These are phyloP conservation scores for Alternaria gaisen DNA, from an alignment of 2,329 filamentous ascomycete genomes.

Conservation along the genomic window DNA sequence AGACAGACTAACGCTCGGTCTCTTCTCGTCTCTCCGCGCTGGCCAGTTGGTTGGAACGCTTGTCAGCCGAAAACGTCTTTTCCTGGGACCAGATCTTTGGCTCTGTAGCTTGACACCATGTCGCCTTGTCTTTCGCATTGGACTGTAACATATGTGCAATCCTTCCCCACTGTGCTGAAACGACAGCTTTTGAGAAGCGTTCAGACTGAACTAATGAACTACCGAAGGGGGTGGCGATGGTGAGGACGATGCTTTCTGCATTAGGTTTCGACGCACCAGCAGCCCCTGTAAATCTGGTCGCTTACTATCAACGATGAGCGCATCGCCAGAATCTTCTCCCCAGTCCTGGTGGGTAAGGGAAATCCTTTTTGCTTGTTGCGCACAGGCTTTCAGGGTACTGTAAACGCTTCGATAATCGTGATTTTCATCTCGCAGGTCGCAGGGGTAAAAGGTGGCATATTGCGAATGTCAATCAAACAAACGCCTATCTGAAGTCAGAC, in stretches of 20 bases:
- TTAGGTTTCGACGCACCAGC: conserved; percentile 29
- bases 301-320: conserved; percentile 18
- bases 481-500: conserved; percentile 27
- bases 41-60: conserved; percentile 38
- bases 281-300: conserved; percentile 35
- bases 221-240: conserved; percentile 28
- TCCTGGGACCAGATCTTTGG: conserved; percentile 16
- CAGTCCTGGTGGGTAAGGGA: conserved; percentile 5
- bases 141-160: conserved; percentile 26
- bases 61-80: conserved; percentile 15
- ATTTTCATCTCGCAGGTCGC: conserved; percentile 24
- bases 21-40: conserved; percentile 39
- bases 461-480: conserved; percentile 41
- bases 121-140: conserved; percentile 11
- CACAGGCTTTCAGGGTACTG: conserved; percentile 3
- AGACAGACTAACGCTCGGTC: conserved; percentile 22
- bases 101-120: conserved; percentile 13
- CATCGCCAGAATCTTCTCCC: conserved; percentile 13
- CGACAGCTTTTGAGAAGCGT: conserved; percentile 15
- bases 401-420: conserved; percentile 7
- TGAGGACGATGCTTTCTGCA: conserved; percentile 20
- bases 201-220: conserved; percentile 24
- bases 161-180: conserved; percentile 35
- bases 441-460: conserved; percentile 30
- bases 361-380: conserved; percentile 4